Conservation (phyloP, 1,284 basidiomycete genomes). For the Pascua sp. region DNA sequence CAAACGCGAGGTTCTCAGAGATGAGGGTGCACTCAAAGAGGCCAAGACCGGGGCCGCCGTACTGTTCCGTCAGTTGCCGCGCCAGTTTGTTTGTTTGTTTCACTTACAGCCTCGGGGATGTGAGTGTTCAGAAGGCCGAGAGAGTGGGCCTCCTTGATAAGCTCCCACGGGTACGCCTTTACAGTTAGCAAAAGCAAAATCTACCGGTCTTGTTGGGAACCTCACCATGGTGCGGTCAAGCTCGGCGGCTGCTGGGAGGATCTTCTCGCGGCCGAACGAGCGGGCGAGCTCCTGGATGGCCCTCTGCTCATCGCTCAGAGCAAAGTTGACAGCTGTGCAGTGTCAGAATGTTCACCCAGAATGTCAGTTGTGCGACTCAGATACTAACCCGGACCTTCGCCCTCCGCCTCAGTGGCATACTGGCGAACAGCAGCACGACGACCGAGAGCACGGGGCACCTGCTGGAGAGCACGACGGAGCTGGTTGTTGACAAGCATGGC, state of each 20-base stretch:
- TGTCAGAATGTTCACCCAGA: neutral
- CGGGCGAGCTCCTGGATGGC: constrained; percentile 52
- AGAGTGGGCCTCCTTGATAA: constrained; percentile 56
- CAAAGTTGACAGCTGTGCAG: constrained; percentile 26
- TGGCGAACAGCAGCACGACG: no score
- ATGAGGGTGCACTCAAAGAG: constrained; percentile 54
- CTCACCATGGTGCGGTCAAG: constrained; percentile 52
- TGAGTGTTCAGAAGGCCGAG: constrained; percentile 53
- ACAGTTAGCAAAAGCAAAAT: neutral
- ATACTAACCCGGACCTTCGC: no score
- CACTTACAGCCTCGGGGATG: constrained; percentile 50
- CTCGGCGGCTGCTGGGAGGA: constrained; percentile 54
- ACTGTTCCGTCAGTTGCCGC: constrained; percentile 31
- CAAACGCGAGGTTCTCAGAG: constrained; percentile 53
- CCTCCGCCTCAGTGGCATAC: no score
- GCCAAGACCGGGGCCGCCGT: constrained; percentile 55
- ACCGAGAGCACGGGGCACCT: no score
- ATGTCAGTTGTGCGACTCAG: no score
- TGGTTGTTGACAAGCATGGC: constrained; percentile 3
- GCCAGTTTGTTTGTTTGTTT: no score
- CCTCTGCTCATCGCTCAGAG: constrained; percentile 38
- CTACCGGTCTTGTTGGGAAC: no score
- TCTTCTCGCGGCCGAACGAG: constrained; percentile 53
- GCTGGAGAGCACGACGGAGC: no score
- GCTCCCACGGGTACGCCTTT: constrained; percentile 54